phyloP scores from a whole-genome alignment of 345 rosid species.

The Garcia nutans region DNA sequence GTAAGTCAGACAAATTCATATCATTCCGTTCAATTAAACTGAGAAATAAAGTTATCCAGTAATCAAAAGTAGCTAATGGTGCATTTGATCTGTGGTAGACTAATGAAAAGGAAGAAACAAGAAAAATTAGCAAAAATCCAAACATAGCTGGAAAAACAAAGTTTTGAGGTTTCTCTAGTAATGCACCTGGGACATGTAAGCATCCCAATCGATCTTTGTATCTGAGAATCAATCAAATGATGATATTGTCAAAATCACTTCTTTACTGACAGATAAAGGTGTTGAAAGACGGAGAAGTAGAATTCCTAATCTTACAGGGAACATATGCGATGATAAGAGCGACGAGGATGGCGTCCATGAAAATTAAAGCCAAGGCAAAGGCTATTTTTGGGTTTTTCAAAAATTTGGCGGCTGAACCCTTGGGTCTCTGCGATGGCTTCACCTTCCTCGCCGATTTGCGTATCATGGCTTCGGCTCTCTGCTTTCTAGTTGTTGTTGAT shows the following conservation, averaged over 20 bases:
- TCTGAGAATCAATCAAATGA: conserved; percentile 41
- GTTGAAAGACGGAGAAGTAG: not conserved
- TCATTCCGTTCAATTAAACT: too few species aligned
- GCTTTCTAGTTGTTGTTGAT: too few species aligned
- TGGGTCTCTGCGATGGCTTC: conserved; percentile 23
- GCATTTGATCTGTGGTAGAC: not conserved
- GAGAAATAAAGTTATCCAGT: too few species aligned
- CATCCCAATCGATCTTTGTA: conserved; percentile 99
- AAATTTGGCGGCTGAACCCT: conserved; percentile 21
- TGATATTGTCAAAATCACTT: not conserved
- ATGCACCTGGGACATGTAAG: conserved; percentile 91
- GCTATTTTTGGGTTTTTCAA: conserved; percentile 39
- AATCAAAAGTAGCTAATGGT: too few species aligned
- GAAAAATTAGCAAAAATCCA: not conserved
- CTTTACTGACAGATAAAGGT: not conserved
- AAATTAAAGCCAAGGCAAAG: conserved; percentile 47
- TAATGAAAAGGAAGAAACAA: not conserved
- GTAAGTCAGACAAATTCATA: conserved; percentile 12
- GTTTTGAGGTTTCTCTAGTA: not conserved
- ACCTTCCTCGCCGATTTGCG: conserved; percentile 26
- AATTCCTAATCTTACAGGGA: conserved; percentile 58
- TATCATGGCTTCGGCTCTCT: conserved; percentile 30
- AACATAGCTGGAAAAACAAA: not conserved
- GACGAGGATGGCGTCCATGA: conserved; percentile 61
- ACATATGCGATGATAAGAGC: conserved; percentile 70